Evolutionary conservation across 2,329 filamentous ascomycete species (phyloP).

Genomic region (Chaetomium sp.): DNA sequence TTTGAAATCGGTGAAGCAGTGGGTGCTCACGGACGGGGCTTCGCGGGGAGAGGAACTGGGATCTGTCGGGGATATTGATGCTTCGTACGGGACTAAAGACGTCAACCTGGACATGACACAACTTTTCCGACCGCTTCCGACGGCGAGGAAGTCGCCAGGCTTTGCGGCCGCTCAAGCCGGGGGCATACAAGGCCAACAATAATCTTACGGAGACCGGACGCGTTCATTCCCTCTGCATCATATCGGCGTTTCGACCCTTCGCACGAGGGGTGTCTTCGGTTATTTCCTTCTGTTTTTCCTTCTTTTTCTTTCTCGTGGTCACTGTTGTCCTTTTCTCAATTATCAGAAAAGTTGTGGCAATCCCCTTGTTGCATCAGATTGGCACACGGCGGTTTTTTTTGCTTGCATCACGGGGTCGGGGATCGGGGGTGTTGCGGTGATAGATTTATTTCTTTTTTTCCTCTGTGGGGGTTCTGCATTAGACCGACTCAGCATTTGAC

Average conservation of each 20-base stretch:
- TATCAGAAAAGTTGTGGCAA: conserved; percentile 16
- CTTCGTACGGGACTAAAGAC: conserved; percentile 56
- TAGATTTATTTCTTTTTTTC: conserved; percentile 25
- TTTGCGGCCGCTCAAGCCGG: conserved; percentile 39
- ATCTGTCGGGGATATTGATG: conserved; percentile 62
- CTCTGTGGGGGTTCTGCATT: conserved; percentile 25
- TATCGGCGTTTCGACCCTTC: conserved; percentile 22
- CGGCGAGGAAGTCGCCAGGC: conserved; percentile 37
- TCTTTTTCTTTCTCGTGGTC: conserved; percentile 18
- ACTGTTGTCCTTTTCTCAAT: conserved; percentile 1
- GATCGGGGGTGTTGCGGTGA: conserved; percentile 28
- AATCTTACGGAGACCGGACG: conserved; percentile 22
- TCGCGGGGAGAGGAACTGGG: conserved; percentile 61
- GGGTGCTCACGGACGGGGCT: conserved; percentile 57
- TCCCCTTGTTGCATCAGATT: conserved; percentile 34
- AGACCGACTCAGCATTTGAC: conserved; percentile 22
- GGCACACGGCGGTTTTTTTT: conserved; percentile 31
- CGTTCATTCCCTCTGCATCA: conserved; percentile 23
- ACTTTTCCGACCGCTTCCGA: conserved; percentile 57
- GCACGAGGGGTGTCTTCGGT: conserved; percentile 26
- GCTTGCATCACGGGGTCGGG: conserved; percentile 31
- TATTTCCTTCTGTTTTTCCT: conserved; percentile 24
- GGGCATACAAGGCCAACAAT: conserved; percentile 27
- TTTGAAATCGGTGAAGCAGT: conserved; percentile 53
- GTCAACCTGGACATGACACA: conserved; percentile 65